Percentiles rank a stretch among this genome's conserved stretches.
Conservation (phyloP, 139 green algal species). For the Axilococcus clingmanii region DNA sequence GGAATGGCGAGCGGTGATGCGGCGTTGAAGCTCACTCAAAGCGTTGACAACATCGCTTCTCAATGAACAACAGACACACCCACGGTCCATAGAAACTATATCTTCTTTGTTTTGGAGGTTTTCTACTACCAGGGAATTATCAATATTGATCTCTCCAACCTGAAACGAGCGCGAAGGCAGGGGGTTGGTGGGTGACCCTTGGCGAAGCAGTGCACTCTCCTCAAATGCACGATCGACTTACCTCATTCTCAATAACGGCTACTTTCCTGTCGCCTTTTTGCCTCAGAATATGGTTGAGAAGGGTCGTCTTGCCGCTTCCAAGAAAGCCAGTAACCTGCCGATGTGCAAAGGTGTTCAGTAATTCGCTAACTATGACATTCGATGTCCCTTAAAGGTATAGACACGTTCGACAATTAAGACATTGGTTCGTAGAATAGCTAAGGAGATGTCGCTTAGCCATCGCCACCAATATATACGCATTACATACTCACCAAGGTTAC, state of each 20-base stretch:
- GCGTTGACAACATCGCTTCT: constrained; percentile 73
- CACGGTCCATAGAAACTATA: constrained; percentile 68
- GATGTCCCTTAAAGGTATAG: too few species aligned
- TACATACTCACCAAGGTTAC: constrained; percentile 10
- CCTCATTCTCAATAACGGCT: constrained; percentile 80
- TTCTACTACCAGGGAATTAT: constrained; percentile 38
- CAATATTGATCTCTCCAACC: constrained; percentile 81
- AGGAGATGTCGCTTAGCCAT: constrained; percentile 1
- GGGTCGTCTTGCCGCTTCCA: constrained; percentile 53
- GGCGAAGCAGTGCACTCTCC: constrained; percentile 29
- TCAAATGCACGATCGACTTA: constrained; percentile 8
- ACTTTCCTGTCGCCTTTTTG: constrained; percentile 41
- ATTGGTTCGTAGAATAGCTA: constrained; percentile 7
- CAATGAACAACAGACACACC: constrained; percentile 78
- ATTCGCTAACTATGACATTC: too few species aligned
- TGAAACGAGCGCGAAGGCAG: constrained; percentile 13
- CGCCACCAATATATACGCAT: background rate
- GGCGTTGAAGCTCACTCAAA: constrained; percentile 54
- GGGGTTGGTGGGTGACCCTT: background rate
- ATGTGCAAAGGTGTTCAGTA: too few species aligned
- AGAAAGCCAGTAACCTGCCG: constrained; percentile 47
- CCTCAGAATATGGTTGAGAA: constrained; percentile 72
- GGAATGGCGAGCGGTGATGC: constrained; percentile 7
- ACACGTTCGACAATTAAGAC: too few species aligned
- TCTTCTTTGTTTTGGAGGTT: constrained; percentile 71